Percentiles rank a stretch among this genome's conserved stretches.
Evolutionary conservation across 192 early-diverging fungal genomes (phyloP).

Genomic region (Coemansia sp.): DNA sequence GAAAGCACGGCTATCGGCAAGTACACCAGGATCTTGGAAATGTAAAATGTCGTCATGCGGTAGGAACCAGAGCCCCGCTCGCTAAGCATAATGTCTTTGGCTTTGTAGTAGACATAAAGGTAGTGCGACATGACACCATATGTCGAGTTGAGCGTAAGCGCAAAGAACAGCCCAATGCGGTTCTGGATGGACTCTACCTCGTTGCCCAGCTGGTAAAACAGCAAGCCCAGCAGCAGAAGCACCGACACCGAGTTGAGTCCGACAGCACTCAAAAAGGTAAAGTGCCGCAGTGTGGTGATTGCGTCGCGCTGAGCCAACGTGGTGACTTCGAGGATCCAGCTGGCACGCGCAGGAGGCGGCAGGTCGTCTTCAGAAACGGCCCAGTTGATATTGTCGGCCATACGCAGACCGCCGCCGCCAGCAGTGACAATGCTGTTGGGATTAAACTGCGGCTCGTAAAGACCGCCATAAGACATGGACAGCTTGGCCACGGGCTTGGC

Average conservation of each 20-base stretch:
- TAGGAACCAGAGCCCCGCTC: conserved; percentile 68
- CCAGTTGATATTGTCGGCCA: conserved; percentile 12
- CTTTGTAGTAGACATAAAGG: conserved; percentile 50
- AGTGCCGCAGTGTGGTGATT: conserved; percentile 44
- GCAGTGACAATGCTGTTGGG: conserved; percentile 13
- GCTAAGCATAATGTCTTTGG: conserved; percentile 58
- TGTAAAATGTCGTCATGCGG: conserved; percentile 60
- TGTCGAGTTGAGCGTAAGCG: conserved; percentile 56
- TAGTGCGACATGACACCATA: conserved; percentile 62
- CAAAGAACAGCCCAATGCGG: conserved; percentile 52
- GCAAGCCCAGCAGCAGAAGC: conserved; percentile 55
- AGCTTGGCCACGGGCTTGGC: conserved; percentile 34
- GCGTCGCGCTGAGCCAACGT: conserved; percentile 43
- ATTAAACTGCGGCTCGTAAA: conserved; percentile 36
- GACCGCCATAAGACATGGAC: conserved; percentile 45
- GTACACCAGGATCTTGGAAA: conserved; percentile 61
- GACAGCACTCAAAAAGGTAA: conserved; percentile 43
- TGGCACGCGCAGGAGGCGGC: conserved; percentile 27
- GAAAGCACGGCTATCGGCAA: conserved; percentile 47
- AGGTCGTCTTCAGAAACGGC: conserved; percentile 17
- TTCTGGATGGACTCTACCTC: conserved; percentile 54
- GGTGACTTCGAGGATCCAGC: conserved; percentile 40
- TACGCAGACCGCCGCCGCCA: conserved; percentile 9
- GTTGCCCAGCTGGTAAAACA: conserved; percentile 54
- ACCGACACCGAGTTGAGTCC: conserved; percentile 52